Conservation (phyloP, 2,329 filamentous ascomycete genomes). For the Phaeoacremonium minimum region DNA sequence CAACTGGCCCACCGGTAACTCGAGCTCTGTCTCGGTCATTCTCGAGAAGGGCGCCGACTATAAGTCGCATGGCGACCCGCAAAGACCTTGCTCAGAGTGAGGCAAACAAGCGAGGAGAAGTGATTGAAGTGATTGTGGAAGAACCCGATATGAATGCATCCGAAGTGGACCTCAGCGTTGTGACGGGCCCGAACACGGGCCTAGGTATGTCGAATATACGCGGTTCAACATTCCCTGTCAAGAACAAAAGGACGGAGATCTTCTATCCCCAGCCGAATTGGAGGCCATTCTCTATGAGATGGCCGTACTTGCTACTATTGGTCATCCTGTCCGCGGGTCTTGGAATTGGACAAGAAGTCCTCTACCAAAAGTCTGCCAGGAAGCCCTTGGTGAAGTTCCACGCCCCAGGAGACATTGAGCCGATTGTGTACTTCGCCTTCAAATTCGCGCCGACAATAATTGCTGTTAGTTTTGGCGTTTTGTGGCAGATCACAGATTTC, state of each 20-base stretch:
- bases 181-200: conserved; percentile 35
- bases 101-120: conserved; percentile 54
- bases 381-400: conserved; percentile 45
- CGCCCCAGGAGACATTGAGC: conserved; percentile 42
- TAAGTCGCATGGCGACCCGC: conserved; percentile 32
- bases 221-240: conserved; percentile 30
- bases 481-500: conserved; percentile 64
- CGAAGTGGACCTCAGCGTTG: conserved; percentile 46
- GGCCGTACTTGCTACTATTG: conserved; percentile 52
- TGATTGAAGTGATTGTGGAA: conserved; percentile 55
- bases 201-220: conserved; percentile 19
- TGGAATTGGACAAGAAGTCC: conserved; percentile 46
- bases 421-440: conserved; percentile 53
- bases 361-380: conserved; percentile 45
- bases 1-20: conserved; percentile 25
- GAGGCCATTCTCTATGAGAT: conserved; percentile 63
- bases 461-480: conserved; percentile 57
- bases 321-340: conserved; percentile 50
- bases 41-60: conserved; percentile 24
- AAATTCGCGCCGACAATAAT: conserved; percentile 61
- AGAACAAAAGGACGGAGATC: conserved; percentile 37
- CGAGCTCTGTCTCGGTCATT: conserved; percentile 35
- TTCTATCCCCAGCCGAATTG: conserved; percentile 63
- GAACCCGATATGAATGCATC: conserved; percentile 27
- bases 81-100: conserved; percentile 50